These are phyloP conservation scores for Cryptosporidium muris DNA, from an alignment of 169 alveolate species.

Conservation along the genomic window DNA sequence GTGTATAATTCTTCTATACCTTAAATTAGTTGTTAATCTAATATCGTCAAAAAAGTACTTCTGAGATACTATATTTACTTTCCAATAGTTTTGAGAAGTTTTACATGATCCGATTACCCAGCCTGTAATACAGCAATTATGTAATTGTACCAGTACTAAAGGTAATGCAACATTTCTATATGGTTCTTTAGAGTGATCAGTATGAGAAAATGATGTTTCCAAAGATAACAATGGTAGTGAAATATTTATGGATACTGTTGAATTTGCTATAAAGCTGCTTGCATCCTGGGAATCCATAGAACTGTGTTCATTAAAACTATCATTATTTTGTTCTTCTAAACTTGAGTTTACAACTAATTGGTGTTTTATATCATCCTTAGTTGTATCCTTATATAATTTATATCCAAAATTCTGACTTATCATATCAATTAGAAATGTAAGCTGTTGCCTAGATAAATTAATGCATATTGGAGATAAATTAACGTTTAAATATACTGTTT, in stretches of 20 bases:
- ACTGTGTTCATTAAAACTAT: too few relatives aligned
- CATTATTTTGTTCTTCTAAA: too few relatives aligned
- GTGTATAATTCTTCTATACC: conserved; percentile 48
- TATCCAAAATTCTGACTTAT: conserved; percentile 13
- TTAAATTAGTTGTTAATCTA: conserved; percentile 33
- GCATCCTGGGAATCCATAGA: too few relatives aligned
- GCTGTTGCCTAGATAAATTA: conserved; percentile 49
- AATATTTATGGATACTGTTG: background rate
- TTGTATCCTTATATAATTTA: background rate
- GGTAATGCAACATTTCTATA: conserved; percentile 15
- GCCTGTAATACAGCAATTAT: conserved; percentile 21
- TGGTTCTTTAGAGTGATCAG: background rate
- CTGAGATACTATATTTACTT: conserved; percentile 25
- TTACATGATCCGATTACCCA: conserved; percentile 2
- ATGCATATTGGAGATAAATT: conserved; percentile 42
- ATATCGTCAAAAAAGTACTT: conserved; percentile 64
- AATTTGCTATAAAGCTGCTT: too few relatives aligned
- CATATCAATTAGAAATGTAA: conserved; percentile 35
- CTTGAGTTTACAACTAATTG: too few relatives aligned
- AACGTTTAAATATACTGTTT: conserved; percentile 4
- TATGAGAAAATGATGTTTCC: conserved; percentile 62
- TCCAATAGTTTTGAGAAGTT: conserved; percentile 2
- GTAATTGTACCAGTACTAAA: conserved; percentile 2
- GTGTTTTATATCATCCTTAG: too few relatives aligned
- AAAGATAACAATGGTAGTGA: conserved; percentile 19